Base-by-base conservation (phyloP, 1,284 basidiomycete species). In the Ganoderma sinense region DNA sequence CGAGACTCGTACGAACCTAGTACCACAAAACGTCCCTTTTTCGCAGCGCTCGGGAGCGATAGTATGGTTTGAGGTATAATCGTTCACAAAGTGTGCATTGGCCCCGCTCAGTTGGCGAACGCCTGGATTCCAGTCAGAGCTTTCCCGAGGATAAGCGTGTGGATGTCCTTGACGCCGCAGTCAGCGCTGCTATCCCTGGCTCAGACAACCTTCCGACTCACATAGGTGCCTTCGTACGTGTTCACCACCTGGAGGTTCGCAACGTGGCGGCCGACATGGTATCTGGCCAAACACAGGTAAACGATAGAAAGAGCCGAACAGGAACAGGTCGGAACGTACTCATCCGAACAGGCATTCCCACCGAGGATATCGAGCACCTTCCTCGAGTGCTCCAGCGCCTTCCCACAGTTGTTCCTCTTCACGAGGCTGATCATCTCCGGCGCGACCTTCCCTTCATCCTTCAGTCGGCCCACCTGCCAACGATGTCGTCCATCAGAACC, bases 391-490 rank as follows among this genome's bases (percentile, higher is more conserved):
- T 93, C 84, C 62, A 98, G 82, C 0, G 97, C 97, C 83, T 97
- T 97, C 23, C 95, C 95, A 78, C 96, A 97, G 78, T 98, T 99
- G 80, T 99, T 99, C 73, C 96, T 88, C 87, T 99, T 99, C 73
- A 98, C 88, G 77, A 98, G 86, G 73, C 94, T 97, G 73, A 99
- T 88, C 96, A 97, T 97, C 82, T 99, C 97, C 1, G 97, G 94
- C 26, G 92, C 89, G 78, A 93, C 86, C 74, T 86, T 86, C 33
- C 92, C 93, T 59, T 84, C 79, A 74, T 99, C 97, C 85, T 98
- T 98, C 72, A 98, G 84, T 39, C 96, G 85, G 1, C 97, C 97
- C 6, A 99, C 93, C 82, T 97, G 60, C 13, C 39, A 16, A 7
- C 43, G 16, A 5, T 20, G 4, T n/a, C 20, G 20, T 4, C 20